Conservation (phyloP, 805 yeast genomes). For the Saccharomycopsis oosterbeekiorum region DNA sequence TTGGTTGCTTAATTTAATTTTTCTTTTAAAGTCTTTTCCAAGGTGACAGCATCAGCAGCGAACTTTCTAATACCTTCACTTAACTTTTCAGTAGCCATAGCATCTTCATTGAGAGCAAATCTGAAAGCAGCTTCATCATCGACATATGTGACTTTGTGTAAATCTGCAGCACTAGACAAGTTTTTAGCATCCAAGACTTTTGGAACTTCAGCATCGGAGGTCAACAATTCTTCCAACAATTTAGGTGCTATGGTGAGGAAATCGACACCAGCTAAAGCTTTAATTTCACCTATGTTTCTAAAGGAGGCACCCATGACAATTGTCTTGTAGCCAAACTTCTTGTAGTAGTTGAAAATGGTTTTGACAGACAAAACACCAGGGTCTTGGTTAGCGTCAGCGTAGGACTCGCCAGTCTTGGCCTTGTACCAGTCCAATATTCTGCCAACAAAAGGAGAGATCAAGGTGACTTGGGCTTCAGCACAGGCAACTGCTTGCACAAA, state of each 20-base stretch:
- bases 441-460: slow-evolving; percentile 98
- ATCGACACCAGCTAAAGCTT: slow-evolving; percentile 95
- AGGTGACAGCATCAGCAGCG: slow-evolving; percentile 84
- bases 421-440: slow-evolving; percentile 98
- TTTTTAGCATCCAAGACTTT: slow-evolving; percentile 60
- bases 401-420: slow-evolving; percentile 83
- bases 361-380: slow-evolving; percentile 95
- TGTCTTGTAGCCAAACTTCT: slow-evolving; percentile 92
- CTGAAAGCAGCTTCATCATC: slow-evolving; percentile 87
- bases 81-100: slow-evolving; percentile 97
- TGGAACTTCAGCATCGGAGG: slow-evolving; percentile 74
- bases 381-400: slow-evolving; percentile 60
- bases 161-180: slow-evolving; percentile 44
- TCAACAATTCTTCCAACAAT: slow-evolving; percentile 77
- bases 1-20: neutral
- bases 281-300: slow-evolving; percentile 94
- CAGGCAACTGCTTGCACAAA: slow-evolving; percentile 97
- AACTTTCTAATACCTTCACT: slow-evolving; percentile 97
- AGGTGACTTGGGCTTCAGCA: slow-evolving; percentile 94
- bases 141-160: slow-evolving; percentile 67
- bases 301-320: slow-evolving; percentile 99
- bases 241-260: slow-evolving; percentile 91
- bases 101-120: slow-evolving; percentile 86
- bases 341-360: slow-evolving; percentile 91
- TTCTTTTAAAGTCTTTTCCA: slow-evolving; percentile 51